phyloP scores from a whole-genome alignment of 2,329 filamentous ascomycete genomes.

The Botrytis squamosa region DNA sequence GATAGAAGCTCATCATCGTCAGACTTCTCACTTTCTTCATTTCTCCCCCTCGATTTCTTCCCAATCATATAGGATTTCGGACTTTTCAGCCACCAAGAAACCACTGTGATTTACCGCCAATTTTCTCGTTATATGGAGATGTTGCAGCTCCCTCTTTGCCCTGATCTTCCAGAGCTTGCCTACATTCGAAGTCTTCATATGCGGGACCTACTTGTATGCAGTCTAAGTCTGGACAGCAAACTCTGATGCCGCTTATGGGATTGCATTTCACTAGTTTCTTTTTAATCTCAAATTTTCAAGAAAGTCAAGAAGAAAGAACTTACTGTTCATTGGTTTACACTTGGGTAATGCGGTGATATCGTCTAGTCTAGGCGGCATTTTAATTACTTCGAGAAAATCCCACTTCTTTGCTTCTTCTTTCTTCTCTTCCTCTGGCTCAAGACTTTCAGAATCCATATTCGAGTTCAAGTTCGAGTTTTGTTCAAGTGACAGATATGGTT shows the following conservation, averaged over 20 bases:
- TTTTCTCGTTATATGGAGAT: background rate
- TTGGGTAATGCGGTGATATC: slow-evolving; percentile 10
- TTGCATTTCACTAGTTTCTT: background rate
- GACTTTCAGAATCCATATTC: background rate
- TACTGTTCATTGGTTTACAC: slow-evolving; percentile 6
- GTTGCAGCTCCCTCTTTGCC: background rate
- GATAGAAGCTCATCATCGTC: background rate
- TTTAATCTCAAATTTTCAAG: background rate
- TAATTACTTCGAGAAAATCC: background rate
- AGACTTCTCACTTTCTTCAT: background rate
- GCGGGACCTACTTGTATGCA: background rate
- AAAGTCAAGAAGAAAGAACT: background rate
- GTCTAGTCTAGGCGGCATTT: slow-evolving; percentile 1
- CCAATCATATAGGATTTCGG: background rate
- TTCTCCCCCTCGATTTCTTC: background rate
- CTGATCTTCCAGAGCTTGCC: background rate
- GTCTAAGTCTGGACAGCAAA: slow-evolving; percentile 1
- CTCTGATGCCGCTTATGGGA: background rate
- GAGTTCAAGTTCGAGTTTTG: background rate
- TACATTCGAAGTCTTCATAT: slow-evolving; percentile 1
- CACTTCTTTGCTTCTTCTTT: background rate
- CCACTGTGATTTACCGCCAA: background rate
- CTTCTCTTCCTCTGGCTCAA: background rate
- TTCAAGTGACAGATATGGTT: slow-evolving; percentile 4
- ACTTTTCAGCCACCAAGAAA: background rate